Evolutionary conservation across 805 yeast genomes (phyloP), one percentile per base, ranked within the genome.

Genomic region (Candida khao-thaluensis): DNA sequence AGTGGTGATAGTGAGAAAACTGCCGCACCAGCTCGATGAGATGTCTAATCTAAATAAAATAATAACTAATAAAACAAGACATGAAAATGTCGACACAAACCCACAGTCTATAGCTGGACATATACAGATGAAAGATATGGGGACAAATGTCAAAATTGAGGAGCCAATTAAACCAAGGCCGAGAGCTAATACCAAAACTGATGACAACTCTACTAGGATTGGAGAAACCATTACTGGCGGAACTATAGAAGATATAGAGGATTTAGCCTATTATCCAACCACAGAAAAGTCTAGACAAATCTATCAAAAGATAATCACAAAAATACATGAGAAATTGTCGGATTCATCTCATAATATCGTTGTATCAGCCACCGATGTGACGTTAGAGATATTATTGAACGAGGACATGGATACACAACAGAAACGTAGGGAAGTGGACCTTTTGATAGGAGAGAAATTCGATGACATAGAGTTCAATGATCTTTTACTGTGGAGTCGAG

Each of bases 331-430:
- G 2, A 64, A 69, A 12, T 60, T 85, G 27, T 84, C 82, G 9
- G 97, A 89, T 56, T 76, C 85, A n/a, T 77, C 90, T 7, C 88
- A 84, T 40, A 85, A 79, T 30, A 76, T 80, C 2, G 71, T 88
- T 2, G 56, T 79, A 15, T 82, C 93, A 3, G 85, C 89, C 4
- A 77, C 87, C 2, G 93, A 85, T 54, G 65, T 81, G 3, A 53
- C 81, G 0, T 50, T 86, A 27, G 82, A 76, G 45, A 59, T 73
- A 1, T 50, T 84, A 43, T 79, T 76, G 49, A 66, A 69, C 36
- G 79, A 70, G 1, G 64, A 59, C 1, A 41, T 60, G 1, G 58
- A 69, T 1, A 79, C 76, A 14, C 46, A 50, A 3, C 63, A 61
- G 6, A 75, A 75, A 45, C 76, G 76, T 34, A 52, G 57, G n/a